Evolutionary conservation across 164 flowering plant genomes (phyloP).

Genomic region (Aristolochia contorta): DNA sequence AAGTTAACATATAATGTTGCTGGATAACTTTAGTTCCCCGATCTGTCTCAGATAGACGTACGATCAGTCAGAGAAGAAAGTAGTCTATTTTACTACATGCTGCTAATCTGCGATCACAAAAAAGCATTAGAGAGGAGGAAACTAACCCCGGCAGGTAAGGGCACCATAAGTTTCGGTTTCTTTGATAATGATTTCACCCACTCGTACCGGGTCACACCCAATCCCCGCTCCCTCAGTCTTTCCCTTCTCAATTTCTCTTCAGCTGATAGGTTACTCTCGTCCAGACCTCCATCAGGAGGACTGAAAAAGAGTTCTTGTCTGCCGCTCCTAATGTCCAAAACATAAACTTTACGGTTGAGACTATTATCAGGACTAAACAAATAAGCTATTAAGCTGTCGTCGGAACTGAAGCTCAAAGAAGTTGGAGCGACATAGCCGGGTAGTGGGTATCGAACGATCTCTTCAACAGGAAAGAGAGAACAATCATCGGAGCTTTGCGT

Average conservation of each 20-base stretch:
- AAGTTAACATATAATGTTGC: no score
- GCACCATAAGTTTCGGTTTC: conserved; percentile 67
- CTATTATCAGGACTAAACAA: conserved; percentile 67
- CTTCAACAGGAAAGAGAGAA: conserved; percentile 53
- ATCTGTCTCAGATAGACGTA: no score
- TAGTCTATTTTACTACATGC: no score
- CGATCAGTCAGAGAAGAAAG: no score
- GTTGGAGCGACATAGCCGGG: conserved; percentile 73
- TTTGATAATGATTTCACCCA: conserved; percentile 57
- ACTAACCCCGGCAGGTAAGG: conserved; percentile 90
- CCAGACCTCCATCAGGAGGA: conserved; percentile 90
- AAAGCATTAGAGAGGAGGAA: conserved; percentile 5
- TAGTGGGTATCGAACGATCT: conserved; percentile 71
- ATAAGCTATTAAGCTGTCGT: conserved; percentile 55
- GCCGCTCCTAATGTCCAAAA: conserved; percentile 43
- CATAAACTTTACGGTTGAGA: conserved; percentile 58
- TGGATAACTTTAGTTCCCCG: no score
- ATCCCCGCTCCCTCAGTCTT: conserved; percentile 75
- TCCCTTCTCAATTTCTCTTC: conserved; percentile 95
- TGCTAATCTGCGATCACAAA: no score
- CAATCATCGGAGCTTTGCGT: conserved; percentile 30
- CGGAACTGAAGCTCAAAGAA: conserved; percentile 62
- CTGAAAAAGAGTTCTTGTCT: conserved; percentile 56
- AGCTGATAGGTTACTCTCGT: conserved; percentile 68
- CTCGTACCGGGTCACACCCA: conserved; percentile 93